These are phyloP conservation scores for Entomortierella lignicola DNA, from an alignment of 192 early-diverging fungal species.

Conservation along the genomic window DNA sequence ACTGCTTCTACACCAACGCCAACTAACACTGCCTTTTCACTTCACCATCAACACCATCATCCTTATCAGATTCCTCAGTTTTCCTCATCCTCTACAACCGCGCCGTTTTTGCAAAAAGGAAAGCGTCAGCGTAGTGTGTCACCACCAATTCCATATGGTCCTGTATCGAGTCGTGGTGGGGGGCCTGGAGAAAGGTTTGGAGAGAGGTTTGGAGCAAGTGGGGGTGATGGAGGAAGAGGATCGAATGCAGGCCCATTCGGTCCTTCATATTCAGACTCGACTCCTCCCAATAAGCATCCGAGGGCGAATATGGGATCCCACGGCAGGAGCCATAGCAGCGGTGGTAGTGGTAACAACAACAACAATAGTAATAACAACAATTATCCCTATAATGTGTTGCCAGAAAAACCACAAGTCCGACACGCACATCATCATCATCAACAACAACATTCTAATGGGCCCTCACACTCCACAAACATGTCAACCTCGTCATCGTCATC, in stretches of 20 bases:
- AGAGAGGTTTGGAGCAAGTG: neutral
- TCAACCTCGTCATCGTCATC: neutral
- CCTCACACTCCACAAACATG: too few relatives aligned
- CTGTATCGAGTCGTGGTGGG: neutral
- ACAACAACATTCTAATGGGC: neutral
- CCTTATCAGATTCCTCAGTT: neutral
- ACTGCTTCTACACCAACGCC: slow-evolving; percentile 32
- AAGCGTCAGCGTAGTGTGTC: slow-evolving; percentile 37
- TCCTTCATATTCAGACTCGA: neutral
- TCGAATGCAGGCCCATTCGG: slow-evolving; percentile 21
- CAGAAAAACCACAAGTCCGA: slow-evolving; percentile 29
- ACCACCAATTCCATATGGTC: neutral
- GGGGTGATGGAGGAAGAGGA: slow-evolving; percentile 1
- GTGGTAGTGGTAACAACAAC: neutral
- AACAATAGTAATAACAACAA: neutral
- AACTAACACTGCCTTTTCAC: slow-evolving; percentile 18
- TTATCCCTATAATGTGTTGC: slow-evolving; percentile 16
- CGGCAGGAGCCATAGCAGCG: slow-evolving; percentile 4
- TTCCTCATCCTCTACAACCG: slow-evolving; percentile 6
- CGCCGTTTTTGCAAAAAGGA: slow-evolving; percentile 5
- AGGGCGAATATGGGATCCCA: slow-evolving; percentile 39
- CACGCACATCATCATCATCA: slow-evolving; percentile 4
- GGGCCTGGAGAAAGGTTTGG: neutral
- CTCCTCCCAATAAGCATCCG: slow-evolving; percentile 37
- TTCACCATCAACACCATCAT: neutral